Base-by-base conservation (phyloP, 2,329 filamentous ascomycete genomes). In the Tolypocladium guangdongense region DNA sequence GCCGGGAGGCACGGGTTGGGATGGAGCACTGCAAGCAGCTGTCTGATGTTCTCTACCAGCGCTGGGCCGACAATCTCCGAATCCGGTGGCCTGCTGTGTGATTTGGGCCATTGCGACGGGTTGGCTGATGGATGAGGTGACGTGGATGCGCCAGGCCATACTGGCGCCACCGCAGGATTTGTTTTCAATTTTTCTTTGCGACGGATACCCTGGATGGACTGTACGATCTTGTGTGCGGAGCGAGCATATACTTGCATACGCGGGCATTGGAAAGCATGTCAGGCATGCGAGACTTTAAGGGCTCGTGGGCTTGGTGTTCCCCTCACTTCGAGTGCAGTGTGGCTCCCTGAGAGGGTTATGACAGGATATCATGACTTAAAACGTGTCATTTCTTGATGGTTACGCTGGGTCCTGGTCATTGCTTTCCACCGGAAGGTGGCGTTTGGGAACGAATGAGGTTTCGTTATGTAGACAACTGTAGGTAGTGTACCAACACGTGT, bases 21-120 rank as follows among this genome's bases (percentile, higher is more conserved):
- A 92, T 96, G 88, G 91, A 96, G 69, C 92, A 96, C 70, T 88
- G 87, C 59, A 89, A 90, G 64, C 83, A 95, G 66, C 77, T 97
- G 38, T 89, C 88, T 1, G 90, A 96, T 67, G 88, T 95, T 22
- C 79, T 99, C 22, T 97, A 96, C 71, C 83, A 85, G 18, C 82
- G 92, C 45, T 99, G 93, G 93, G 83, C 86, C 3, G 88, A 95
- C 55, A 90, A 90, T 2, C 73, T 97, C 62, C 83, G 84, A 58
- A 78, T 81, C 52, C 77, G 87, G 53, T 91, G 87, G 87, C 77
- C 78, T 3, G 73, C 71, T 32, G 62, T 68, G 30, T 68, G 49
- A 64, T 45, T 20, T 32, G 27, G 20, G 16, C 41, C n/a, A 35
- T 22, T n/a, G 16, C 30, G 33, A 20, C 16, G 20, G 8, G 45